These are phyloP conservation scores for Fomitiporia mediterranea DNA, from an alignment of 1,284 basidiomycete species.

Conservation along the genomic window DNA sequence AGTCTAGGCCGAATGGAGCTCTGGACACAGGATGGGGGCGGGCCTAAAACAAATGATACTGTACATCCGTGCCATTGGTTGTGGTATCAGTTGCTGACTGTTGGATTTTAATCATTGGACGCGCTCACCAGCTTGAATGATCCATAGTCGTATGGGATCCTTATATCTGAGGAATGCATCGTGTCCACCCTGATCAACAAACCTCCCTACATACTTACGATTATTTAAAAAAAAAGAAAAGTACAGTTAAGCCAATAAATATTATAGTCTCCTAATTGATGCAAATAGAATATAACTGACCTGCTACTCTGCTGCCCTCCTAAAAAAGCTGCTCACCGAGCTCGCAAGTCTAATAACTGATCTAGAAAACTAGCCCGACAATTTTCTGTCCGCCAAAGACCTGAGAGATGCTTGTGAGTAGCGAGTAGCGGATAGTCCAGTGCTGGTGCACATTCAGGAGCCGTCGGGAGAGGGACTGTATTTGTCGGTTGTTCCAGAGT, in stretches of 20 bases:
- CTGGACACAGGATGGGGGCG: too few species aligned
- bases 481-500: too few species aligned
- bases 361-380: background rate
- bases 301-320: background rate
- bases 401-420: background rate
- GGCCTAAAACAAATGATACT: too few species aligned
- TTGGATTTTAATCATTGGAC: background rate
- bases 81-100: background rate
- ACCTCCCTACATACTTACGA: slow-evolving; percentile 58
- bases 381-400: too few species aligned
- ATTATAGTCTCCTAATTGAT: too few species aligned
- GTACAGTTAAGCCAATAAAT: too few species aligned
- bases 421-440: background rate
- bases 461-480: too few species aligned
- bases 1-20: too few species aligned
- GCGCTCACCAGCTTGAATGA: slow-evolving; percentile 76
- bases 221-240: too few species aligned
- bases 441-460: too few species aligned
- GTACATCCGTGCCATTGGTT: slow-evolving; percentile 48
- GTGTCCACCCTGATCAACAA: slow-evolving; percentile 71
- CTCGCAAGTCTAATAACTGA: slow-evolving; percentile 6
- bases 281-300: background rate
- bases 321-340: background rate
- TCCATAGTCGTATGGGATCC: slow-evolving; percentile 88
- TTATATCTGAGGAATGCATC: slow-evolving; percentile 48